Base-by-base conservation (phyloP, 768 basidiomycete genomes). In the Amanita thiersii region DNA sequence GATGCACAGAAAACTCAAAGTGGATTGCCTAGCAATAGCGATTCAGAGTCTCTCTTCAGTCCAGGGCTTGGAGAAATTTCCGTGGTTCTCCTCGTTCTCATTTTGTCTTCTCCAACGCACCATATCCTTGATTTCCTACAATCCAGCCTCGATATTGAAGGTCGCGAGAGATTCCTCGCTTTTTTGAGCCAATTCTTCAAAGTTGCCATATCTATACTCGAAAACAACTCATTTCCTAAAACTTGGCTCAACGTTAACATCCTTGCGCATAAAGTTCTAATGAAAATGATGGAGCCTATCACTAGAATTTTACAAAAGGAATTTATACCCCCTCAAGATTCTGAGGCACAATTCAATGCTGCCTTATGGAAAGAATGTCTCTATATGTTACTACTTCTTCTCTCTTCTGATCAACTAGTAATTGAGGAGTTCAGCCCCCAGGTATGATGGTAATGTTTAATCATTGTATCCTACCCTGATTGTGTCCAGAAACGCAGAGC, bases 361-460 rank as follows among this genome's bases (percentile, higher is more conserved):
- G 66, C 65, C 6, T 64, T 97, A 11, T 98, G 94, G 94, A 74
- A 67, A 39, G 83, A 86, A 33, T 79, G 76, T 30, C 79, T 97
- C 50, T 69, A 75, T 39, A 84, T 92, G 72, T 66, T 96, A 6
- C 70, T 97, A 50, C 84, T 81, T 47, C 68, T 96, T 24, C 66
- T 94, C 20, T 85, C 89, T 3, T 94, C 90, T 3, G 87, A 93
- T 35, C 89, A 92, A 44, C 72, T 97, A 12, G 80, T 89, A 11
- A 91, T 97, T 36, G 94, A 98, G 58, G 90, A 97, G 47, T 92
- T 93, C 48, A 89, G 81, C 53, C 88, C 92, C 1, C 94, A 94
- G 75, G 89, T 86, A 45, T 37, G 25, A 25, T 26, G 44, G 19
- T 36, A n/a, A 39, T 42, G 7, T 21, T 20, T 42, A 45, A 19